Base-by-base conservation (phyloP, 305 asterid genomes). In the Caryopteris hybrid region DNA sequence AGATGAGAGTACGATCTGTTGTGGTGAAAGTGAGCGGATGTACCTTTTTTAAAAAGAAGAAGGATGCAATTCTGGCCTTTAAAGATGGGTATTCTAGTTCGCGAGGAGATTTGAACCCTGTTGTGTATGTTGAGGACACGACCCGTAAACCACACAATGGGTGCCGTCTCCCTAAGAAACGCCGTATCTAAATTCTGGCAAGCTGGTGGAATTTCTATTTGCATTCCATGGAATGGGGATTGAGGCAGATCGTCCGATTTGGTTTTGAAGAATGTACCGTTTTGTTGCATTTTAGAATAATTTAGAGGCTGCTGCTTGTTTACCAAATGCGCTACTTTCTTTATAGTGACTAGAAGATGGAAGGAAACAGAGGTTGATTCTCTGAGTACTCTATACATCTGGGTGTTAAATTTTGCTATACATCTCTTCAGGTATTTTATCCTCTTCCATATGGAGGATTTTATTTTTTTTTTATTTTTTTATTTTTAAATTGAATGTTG, bases 61-160 rank as follows among this genome's bases (percentile, higher is more conserved):
- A 82, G 74, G 88, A 81, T 18, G 88, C 94, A 5, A 83, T 90
- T 60, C 71, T 90, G 72, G 80, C 90, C 63, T 84, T 90, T 53
- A 88, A 77, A 71, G 97, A 90, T 13, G 98, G 98, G 14, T 93
- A 79, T 33, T 74, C 86, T 17, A 76, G 84, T 66, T 86, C 92
- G 20, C 77, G 88, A 17, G 87, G 85, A 25, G 91, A 84, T 68
- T 63, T 55, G 68, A 84, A 80, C 64, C 99, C 95, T 4, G 63
- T 90, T 31, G 95, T 93, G 2, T 83, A 74, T 79, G 66, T 90
- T 11, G 97, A 93, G 81, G 97, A 93, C 72, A 86, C 95, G 0
- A 93, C 96, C 13, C 76, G 96, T 6, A 81, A 79, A 34, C 89
- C 97, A 9, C 97, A 90, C 67, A 93, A 90, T 33, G 96, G 97